Base-by-base conservation (phyloP, 1,284 basidiomycete species). In the Somion occarium region DNA sequence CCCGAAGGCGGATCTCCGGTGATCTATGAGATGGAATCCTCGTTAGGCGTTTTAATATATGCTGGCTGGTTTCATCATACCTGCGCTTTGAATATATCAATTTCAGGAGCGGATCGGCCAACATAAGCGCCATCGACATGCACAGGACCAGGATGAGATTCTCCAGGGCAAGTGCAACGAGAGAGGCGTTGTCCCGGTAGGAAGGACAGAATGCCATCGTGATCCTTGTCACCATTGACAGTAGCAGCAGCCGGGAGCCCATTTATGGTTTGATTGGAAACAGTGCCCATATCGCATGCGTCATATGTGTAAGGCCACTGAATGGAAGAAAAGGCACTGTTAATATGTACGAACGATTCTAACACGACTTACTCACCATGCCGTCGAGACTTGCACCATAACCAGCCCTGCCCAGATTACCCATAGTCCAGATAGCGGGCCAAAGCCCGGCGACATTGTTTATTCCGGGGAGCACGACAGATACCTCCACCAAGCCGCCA, bases 101-200 rank as follows among this genome's bases (percentile, higher is more conserved):
- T 90, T 70, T 95, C 92, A 0, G 92, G 92, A 0, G 89, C 88
- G 3, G 84, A 78, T 49, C 93, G 79, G n/a, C 92, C 93, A 7
- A 82, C 78, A 48, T 75, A 85, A 12, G 78, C 76, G 7, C 79
- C 79, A 59, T 80, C 75, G n/a, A 61, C 52, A 46, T 71, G 69
- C 26, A 63, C 72, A 12, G 93, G 93, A 0, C 93, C 93, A 0
- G 93, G 93, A 61, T 96, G 93, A 44, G 84, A 80, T 49, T 84
- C 82, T n/a, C 79, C 79, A 0, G 82, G 72, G 63, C 93, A 96
- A 1, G 92, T 93, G 69, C 93, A 96, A 0, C 87, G 78, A 3
- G 89, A 92, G n/a, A 85, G 64, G 26, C 80, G 74, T 59, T 88
- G 85, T 1, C 93, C 93, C 1, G 89, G 89, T 23, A 93, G 78